Conservation (phyloP, 768 basidiomycete genomes). For the Tricholoma bakamatsutake region DNA sequence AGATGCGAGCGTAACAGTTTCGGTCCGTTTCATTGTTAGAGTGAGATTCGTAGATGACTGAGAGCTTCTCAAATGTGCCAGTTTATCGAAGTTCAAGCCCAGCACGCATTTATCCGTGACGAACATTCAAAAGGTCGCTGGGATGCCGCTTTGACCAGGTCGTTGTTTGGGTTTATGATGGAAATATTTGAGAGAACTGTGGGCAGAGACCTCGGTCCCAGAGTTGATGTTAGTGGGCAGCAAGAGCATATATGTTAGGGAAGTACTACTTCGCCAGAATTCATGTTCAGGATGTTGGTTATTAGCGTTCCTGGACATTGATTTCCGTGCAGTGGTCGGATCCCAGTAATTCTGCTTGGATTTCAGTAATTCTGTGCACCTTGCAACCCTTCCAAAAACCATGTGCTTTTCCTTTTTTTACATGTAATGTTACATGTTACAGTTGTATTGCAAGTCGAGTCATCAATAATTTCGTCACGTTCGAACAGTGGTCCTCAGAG, state of each 20-base stretch:
- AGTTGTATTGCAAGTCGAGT: too few species aligned
- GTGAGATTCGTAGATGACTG: too few species aligned
- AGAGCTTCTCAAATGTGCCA: slow-evolving; percentile 21
- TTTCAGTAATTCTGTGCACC: too few species aligned
- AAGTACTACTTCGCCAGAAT: neutral
- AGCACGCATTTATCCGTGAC: slow-evolving; percentile 95
- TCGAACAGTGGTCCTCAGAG: too few species aligned
- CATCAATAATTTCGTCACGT: too few species aligned
- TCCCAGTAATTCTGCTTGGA: too few species aligned
- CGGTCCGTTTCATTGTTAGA: slow-evolving; percentile 41
- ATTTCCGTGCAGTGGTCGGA: too few species aligned
- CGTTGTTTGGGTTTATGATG: slow-evolving; percentile 81
- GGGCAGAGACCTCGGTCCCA: slow-evolving; percentile 78
- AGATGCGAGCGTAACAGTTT: slow-evolving; percentile 64
- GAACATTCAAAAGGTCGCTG: slow-evolving; percentile 90
- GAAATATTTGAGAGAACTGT: slow-evolving; percentile 90
- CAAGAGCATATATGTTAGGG: slow-evolving; percentile 77
- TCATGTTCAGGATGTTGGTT: neutral
- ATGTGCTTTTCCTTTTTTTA: too few species aligned
- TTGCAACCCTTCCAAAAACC: too few species aligned
- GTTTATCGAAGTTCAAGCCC: slow-evolving; percentile 95
- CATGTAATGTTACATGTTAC: too few species aligned
- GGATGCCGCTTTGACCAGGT: slow-evolving; percentile 87
- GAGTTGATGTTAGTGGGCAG: slow-evolving; percentile 34
- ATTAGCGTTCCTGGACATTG: too few species aligned